These are phyloP conservation scores for Arabis hirsuta DNA, from an alignment of 345 rosid genomes.

Conservation along the genomic window DNA sequence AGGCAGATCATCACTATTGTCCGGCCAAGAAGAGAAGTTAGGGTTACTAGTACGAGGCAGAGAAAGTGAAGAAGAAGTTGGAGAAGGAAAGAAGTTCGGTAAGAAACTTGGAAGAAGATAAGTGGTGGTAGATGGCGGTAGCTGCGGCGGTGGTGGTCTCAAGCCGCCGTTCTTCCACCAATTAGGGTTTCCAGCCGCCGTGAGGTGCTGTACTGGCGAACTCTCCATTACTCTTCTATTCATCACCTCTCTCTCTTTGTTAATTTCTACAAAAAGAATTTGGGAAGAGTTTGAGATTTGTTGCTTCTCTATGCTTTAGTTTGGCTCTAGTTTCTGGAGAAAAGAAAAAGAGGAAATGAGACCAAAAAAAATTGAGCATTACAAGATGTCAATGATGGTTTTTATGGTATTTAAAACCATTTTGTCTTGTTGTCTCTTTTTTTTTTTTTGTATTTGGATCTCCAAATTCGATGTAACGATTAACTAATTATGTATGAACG, in stretches of 20 bases:
- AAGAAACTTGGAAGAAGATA: constrained; percentile 49
- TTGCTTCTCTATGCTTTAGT: constrained; percentile 46
- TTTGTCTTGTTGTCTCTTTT: neutral
- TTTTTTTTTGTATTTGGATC: constrained; percentile 37
- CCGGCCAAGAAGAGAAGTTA: constrained; percentile 56
- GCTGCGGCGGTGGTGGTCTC: constrained; percentile 58
- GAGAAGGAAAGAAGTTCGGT: constrained; percentile 48
- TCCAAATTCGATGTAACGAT: constrained; percentile 41
- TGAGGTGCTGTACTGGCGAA: constrained; percentile 71
- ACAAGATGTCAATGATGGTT: constrained; percentile 2
- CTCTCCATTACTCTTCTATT: constrained; percentile 60
- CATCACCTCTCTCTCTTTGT: constrained; percentile 33
- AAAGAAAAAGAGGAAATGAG: constrained; percentile 31
- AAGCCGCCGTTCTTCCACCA: constrained; percentile 58
- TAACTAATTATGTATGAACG: constrained; percentile 33
- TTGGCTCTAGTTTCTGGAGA: constrained; percentile 23
- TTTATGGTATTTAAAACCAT: constrained; percentile 15
- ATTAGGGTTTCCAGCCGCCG: constrained; percentile 74
- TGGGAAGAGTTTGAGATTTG: constrained; percentile 52
- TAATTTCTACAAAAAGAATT: constrained; percentile 43
- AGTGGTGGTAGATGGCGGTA: constrained; percentile 33
- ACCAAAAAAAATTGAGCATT: constrained; percentile 2
- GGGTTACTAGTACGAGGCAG: constrained; percentile 45
- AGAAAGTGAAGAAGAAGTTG: constrained; percentile 49
- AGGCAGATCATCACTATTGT: constrained; percentile 58